Conservation (phyloP, 768 basidiomycete genomes). For the Russula abietina region DNA sequence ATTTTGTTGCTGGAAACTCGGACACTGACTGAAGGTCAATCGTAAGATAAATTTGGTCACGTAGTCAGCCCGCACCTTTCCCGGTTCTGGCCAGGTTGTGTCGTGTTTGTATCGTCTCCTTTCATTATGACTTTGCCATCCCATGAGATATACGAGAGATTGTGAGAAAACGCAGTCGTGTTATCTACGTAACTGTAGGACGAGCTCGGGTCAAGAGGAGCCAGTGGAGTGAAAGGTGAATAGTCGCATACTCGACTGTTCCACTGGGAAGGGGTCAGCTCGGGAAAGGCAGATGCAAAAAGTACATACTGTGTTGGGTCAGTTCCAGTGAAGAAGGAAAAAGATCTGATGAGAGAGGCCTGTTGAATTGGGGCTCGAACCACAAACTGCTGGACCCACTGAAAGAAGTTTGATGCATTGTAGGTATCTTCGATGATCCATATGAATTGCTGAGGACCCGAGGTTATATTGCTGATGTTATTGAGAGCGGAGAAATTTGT, state of each 20-base stretch:
- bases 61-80: constrained; percentile 44
- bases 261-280: constrained; percentile 42
- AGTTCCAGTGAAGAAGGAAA: constrained; percentile 14
- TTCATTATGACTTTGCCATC: constrained; percentile 67
- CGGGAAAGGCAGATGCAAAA: not conserved
- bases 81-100: constrained; percentile 49
- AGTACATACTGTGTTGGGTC: constrained; percentile 25
- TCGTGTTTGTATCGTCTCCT: constrained; percentile 59
- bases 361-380: not conserved
- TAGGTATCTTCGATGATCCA: constrained; percentile 25
- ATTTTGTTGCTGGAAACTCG: constrained; percentile 60
- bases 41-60: not conserved
- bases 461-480: constrained; percentile 13
- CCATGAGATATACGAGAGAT: constrained; percentile 51
- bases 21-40: constrained; percentile 43
- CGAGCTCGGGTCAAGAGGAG: constrained; percentile 4
- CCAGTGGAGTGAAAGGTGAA: not conserved
- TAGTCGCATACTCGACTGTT: constrained; percentile 53
- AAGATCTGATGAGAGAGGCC: constrained; percentile 16
- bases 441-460: constrained; percentile 1
- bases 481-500: constrained; percentile 5
- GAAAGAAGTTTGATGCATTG: constrained; percentile 23
- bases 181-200: constrained; percentile 53
- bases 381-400: constrained; percentile 13
- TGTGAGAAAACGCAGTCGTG: constrained; percentile 44